A percentile compares a stretch with the other conserved stretches of the same genome.
phyloP scores from a whole-genome alignment of 257 asterid species.

The Scutellaria baicalensis region DNA sequence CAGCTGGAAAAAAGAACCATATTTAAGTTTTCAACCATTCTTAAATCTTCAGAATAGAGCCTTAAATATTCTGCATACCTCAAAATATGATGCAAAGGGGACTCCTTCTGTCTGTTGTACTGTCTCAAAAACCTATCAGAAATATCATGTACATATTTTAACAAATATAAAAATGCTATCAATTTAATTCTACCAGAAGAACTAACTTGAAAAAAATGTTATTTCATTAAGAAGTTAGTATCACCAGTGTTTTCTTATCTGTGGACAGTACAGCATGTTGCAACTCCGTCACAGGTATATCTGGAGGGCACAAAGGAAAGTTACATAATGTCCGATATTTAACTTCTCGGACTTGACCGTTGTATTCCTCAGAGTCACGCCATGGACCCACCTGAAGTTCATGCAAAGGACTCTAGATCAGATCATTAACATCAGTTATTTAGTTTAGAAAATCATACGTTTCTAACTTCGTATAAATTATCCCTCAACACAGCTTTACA shows the following conservation, averaged over 20 bases:
- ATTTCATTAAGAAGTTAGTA: slow-evolving; percentile 1
- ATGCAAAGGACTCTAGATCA: slow-evolving; percentile 13
- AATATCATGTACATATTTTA: slow-evolving; percentile 2
- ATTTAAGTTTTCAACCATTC: too few relatives aligned
- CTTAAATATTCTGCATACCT: slow-evolving; percentile 40
- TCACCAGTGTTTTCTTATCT: slow-evolving; percentile 69
- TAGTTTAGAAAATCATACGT: slow-evolving; percentile 7
- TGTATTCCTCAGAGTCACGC: slow-evolving; percentile 70
- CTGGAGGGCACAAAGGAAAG: slow-evolving; percentile 96
- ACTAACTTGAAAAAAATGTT: neutral
- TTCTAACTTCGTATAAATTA: neutral
- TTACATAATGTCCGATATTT: slow-evolving; percentile 62
- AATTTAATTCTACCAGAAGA: neutral
- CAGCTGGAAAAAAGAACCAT: neutral
- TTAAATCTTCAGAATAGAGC: slow-evolving; percentile 4
- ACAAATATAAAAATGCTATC: neutral
- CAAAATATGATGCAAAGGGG: slow-evolving; percentile 93
- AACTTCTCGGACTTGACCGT: slow-evolving; percentile 84
- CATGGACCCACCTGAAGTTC: slow-evolving; percentile 65
- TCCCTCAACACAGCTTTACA: neutral
- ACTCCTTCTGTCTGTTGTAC: slow-evolving; percentile 88
- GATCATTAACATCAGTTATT: slow-evolving; percentile 6
- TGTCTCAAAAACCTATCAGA: slow-evolving; percentile 73
- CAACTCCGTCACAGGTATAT: slow-evolving; percentile 82
- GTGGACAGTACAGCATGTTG: slow-evolving; percentile 63